Evolutionary conservation across 2,329 filamentous ascomycete species (phyloP), one percentile per base, ranked within the genome.

Genomic region (Bipolaris zeicola): DNA sequence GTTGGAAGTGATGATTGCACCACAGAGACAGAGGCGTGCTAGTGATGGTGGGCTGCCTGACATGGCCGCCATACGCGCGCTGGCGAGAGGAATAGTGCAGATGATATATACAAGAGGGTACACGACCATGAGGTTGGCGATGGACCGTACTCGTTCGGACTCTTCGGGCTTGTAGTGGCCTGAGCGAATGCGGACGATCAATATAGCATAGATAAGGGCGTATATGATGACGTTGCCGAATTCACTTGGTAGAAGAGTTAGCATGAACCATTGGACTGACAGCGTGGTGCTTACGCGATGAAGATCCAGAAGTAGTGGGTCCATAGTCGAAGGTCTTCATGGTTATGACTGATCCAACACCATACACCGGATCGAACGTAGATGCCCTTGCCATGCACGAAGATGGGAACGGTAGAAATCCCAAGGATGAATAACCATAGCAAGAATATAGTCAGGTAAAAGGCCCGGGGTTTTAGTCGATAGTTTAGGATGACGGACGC

Each of bases 101-200:
- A 88, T 64, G 6, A 89, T 81, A 69, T 90, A 90, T 60, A 90
- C 87, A 62, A 88, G 67, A 0, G 88, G 88, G 58, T 91, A 91
- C 6, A 89, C 79, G 28, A 89, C 77, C 82, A 85, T 85, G 60
- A 89, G 86, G 7, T 84, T 78, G 5, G 81, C 75, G 41, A 82
- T 79, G 24, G 73, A 66, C 42, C 72, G 68, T 18, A 76, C 77
- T 26, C 74, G 72, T 28, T 70, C 62, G 24, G 72, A 73, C 46
- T 74, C 69, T 6, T 60, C 63, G 3, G 64, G 50, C 6, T 66
- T 74, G 51, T 75, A 77, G 63, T 78, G 77, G 48, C 71, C 70
- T 10, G 53, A 61, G 22, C 68, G 69, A 20, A 80, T 73, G 11
- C 78, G 75, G 36, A 67, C 67, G 43, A 74, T 63, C 10, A 81